Percentiles rank a stretch among this genome's conserved stretches.
Evolutionary conservation across 768 basidiomycete species (phyloP).

Genomic region (Trametes cingulata): DNA sequence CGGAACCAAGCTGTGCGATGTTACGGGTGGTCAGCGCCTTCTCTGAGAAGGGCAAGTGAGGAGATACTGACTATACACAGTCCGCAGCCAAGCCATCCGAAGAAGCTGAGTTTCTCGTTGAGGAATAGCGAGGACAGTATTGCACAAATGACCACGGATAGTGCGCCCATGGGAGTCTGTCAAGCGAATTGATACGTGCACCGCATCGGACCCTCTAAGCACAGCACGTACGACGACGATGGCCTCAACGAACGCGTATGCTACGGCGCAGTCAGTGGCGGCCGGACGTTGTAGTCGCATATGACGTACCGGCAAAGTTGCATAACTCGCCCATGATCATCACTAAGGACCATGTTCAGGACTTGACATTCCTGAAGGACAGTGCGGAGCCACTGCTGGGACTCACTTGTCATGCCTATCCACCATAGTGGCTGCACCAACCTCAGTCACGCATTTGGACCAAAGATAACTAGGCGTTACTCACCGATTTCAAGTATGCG

Average conservation of each 20-base stretch:
- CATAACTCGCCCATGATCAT: constrained; percentile 92
- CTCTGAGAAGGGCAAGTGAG: background rate
- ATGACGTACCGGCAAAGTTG: constrained; percentile 74
- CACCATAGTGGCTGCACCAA: constrained; percentile 80
- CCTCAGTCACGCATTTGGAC: background rate
- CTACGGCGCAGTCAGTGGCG: constrained; percentile 35
- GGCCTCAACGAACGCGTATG: constrained; percentile 89
- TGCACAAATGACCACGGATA: constrained; percentile 95
- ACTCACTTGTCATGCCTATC: constrained; percentile 86
- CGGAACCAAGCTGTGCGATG: constrained; percentile 65
- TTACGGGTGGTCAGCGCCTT: constrained; percentile 7
- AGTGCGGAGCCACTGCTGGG: background rate
- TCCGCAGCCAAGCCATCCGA: constrained; percentile 94
- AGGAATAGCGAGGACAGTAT: constrained; percentile 92
- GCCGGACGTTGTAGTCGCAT: background rate
- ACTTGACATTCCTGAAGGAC: background rate
- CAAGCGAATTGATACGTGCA: constrained; percentile 1
- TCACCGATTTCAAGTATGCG: constrained; percentile 90
- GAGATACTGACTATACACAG: constrained; percentile 83
- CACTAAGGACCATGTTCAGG: constrained; percentile 44
- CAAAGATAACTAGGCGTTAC: constrained; percentile 31
- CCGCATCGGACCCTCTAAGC: constrained; percentile 1
- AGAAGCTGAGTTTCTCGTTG: constrained; percentile 89
- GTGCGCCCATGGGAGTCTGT: constrained; percentile 91
- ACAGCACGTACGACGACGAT: constrained; percentile 76